phyloP scores from a whole-genome alignment of 2,329 filamentous ascomycete genomes.

The Neurospora sp. region DNA sequence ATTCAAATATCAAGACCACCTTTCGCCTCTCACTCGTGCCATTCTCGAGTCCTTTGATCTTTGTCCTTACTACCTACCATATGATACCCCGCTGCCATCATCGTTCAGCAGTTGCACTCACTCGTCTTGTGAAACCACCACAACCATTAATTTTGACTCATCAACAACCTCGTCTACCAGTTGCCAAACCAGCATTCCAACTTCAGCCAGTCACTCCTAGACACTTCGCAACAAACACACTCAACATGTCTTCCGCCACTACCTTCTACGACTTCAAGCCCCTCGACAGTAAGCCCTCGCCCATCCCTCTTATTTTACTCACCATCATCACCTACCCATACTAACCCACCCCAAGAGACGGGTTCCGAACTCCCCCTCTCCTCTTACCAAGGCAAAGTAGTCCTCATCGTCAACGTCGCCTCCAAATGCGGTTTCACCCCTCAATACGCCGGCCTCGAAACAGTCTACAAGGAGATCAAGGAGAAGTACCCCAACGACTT shows the following conservation, averaged over 20 bases:
- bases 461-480: constrained; percentile 72
- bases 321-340: not conserved
- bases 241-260: constrained; percentile 55
- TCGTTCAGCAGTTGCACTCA: not conserved
- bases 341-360: constrained; percentile 43
- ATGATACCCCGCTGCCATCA: not conserved
- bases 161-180: not conserved
- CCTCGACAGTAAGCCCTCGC: constrained; percentile 56
- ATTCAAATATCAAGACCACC: not conserved
- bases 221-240: not conserved
- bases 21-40: not conserved
- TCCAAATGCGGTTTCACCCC: constrained; percentile 98
- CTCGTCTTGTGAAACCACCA: not conserved
- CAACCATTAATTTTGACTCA: not conserved
- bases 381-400: constrained; percentile 79
- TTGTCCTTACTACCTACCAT: not conserved
- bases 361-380: constrained; percentile 61
- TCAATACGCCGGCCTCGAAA: constrained; percentile 85
- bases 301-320: not conserved
- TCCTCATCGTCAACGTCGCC: constrained; percentile 94
- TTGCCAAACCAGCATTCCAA: constrained; percentile 1
- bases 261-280: constrained; percentile 79
- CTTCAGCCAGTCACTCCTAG: not conserved
- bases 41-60: not conserved
- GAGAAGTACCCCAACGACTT: constrained; percentile 65